Evolutionary conservation across 2,329 filamentous ascomycete genomes (phyloP).

Genomic region (Fusarium mangiferae): DNA sequence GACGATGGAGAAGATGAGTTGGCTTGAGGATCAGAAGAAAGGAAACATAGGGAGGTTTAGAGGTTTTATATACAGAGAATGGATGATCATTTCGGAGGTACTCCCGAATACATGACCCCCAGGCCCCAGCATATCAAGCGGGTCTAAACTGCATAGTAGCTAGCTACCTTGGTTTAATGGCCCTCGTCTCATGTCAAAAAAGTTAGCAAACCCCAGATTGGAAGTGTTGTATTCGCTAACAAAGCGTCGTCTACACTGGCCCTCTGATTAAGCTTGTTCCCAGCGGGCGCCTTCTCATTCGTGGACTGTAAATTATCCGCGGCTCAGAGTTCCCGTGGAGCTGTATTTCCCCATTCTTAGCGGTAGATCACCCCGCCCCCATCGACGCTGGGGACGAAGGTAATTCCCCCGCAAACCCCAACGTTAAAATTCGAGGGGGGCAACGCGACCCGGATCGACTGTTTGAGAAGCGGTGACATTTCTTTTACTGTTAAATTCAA

Average conservation of each 20-base stretch:
- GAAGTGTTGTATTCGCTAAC: background rate
- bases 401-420: constrained; percentile 30
- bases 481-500: background rate
- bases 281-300: background rate
- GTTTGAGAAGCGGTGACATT: background rate
- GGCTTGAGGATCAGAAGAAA: background rate
- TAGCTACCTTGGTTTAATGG: background rate
- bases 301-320: constrained; percentile 18
- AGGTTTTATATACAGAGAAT: constrained; percentile 16
- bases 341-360: constrained; percentile 36
- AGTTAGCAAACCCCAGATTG: background rate
- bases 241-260: background rate
- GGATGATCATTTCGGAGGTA: constrained; percentile 12
- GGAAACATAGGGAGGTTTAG: background rate
- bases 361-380: constrained; percentile 36
- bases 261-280: constrained; percentile 20
- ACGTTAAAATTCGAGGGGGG: background rate
- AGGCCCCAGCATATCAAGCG: background rate
- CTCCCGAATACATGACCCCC: constrained; percentile 7
- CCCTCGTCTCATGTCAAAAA: background rate
- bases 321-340: constrained; percentile 34
- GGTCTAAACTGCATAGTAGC: background rate
- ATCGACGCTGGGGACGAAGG: background rate
- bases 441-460: constrained; percentile 2
- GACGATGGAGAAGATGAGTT: background rate